Evolutionary conservation across 495 filamentous ascomycete species (phyloP), one percentile per base, ranked within the genome.

Genomic region (Talaromyces nanjingensis): DNA sequence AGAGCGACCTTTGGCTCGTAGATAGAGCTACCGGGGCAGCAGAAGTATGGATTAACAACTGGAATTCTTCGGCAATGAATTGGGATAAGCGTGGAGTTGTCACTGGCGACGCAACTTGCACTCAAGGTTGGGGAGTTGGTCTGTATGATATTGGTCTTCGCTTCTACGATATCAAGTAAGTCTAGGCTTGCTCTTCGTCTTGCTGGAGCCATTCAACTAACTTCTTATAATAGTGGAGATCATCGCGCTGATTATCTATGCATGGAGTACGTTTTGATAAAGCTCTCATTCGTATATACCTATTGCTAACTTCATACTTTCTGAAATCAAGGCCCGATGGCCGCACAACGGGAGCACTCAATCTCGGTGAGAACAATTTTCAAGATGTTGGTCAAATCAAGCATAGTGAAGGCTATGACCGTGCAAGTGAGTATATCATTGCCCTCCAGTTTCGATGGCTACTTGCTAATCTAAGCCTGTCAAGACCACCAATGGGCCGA

Each of bases 1-100:
- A 56, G 4, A 70, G 67, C 64, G 72, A 74, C 54, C 66, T 74
- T 53, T 61, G 69, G 37, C 60, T 62, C 6, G 63, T 70, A 4
- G 63, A 74, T 39, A 59, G 67, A 31, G 29, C 57, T 42, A 66
- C 59, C n/a, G 64, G 66, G 4, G 14, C 59, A 47, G 65, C 65
- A 9, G 53, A 65, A 24, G 60, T 71, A 11, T 74, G 69, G 69
- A n/a, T 64, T n/a, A 74, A 70, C 57, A 68, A 20, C 6, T 56
- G 54, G 54, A 9, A 56, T 11, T 56, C 54, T 0, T 20, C 54
- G n/a, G 1, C 54, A 27, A 56, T 56, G 54, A 56, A 55, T n/a
- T 59, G 56, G 56, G 20, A 59, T 59, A 59, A 59, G 14, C 31
- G 31, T 39, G 56, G 56, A 6, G 31, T 59, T 52, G 37, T 68